Evolutionary conservation across 1,139 yeast species (phyloP), one percentile per base, ranked within the genome.

Genomic region (Diutina mesorugosa): DNA sequence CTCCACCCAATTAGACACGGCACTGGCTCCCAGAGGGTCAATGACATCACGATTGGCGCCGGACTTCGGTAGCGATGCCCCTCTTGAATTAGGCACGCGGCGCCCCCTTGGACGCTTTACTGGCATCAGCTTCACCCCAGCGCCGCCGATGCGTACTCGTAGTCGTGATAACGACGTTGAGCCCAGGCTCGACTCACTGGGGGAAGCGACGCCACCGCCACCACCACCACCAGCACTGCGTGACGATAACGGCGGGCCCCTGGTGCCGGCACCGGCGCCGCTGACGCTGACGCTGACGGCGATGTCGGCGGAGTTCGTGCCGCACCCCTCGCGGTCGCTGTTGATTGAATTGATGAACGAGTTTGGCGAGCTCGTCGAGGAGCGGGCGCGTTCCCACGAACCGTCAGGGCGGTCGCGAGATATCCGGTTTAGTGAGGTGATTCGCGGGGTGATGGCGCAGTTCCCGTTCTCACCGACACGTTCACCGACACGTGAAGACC

Each of bases 361-460:
- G 29, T 61, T 67, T 56, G 71, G 71, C 1, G 66, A 65, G 18
- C 57, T 65, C 47, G 59, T 66, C 58, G 69, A 66, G 55, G 62
- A 29, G 12, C 38, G 32, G 6, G 18, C 32, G 14, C 26, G 28
- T 9, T 7, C 7, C n/a, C 16, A 9, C 32, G 51, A 29, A 7
- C 8, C 18, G 10, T 8, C 8, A 4, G 51, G 32, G 9, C 51
- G 51, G 6, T 9, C 32, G 9, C 51, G 51, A 4, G 51, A 48
- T 28, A 32, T 28, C 45, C 16, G 32, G 28, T n/a, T 50, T 50
- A 10, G n/a, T 4, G 53, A 50, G 5, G 32, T 50, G 45, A 50
- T 50, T 30, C 41, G 53, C n/a, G 45, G 41, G n/a, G 28, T 50
- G 8, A 16, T 45, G 26, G n/a, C 47, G 8, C 47, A 45, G n/a